A percentile compares a stretch with the other conserved stretches of the same genome.
These are phyloP conservation scores for Phialophora tarda DNA, from an alignment of 2,329 filamentous ascomycete species.

Conservation along the genomic window DNA sequence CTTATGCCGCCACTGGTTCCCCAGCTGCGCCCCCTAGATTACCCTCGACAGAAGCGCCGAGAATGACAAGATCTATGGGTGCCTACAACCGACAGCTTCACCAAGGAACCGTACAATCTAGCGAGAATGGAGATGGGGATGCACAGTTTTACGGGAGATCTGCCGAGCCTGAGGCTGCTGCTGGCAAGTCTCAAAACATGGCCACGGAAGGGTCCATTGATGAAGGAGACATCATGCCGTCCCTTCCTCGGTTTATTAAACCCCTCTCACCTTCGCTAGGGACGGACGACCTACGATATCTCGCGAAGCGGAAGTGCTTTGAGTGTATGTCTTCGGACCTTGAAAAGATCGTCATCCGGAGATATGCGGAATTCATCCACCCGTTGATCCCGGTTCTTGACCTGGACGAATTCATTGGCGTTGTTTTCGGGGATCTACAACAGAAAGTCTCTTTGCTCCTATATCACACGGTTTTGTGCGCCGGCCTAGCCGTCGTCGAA, in stretches of 20 bases:
- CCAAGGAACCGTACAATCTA: no score
- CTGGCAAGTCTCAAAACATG: not conserved
- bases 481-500: slow-evolving; percentile 23
- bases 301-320: slow-evolving; percentile 12
- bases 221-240: not conserved
- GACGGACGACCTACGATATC: slow-evolving; percentile 16
- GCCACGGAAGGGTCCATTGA: not conserved
- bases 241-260: slow-evolving; percentile 24
- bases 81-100: no score
- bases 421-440: not conserved
- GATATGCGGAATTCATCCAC: slow-evolving; percentile 21
- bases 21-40: not conserved
- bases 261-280: slow-evolving; percentile 9
- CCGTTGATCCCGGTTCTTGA: slow-evolving; percentile 19
- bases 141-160: no score
- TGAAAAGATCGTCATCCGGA: slow-evolving; percentile 12
- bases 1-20: not conserved
- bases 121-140: no score
- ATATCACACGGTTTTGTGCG: slow-evolving; percentile 21
- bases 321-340: slow-evolving; percentile 2
- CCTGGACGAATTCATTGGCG: slow-evolving; percentile 11
- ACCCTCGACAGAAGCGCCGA: no score
- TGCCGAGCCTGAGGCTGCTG: no score
- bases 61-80: no score
- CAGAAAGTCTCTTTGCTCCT: slow-evolving; percentile 15